phyloP scores from a whole-genome alignment of 208 protist species.

The Crithidia brevicula region DNA sequence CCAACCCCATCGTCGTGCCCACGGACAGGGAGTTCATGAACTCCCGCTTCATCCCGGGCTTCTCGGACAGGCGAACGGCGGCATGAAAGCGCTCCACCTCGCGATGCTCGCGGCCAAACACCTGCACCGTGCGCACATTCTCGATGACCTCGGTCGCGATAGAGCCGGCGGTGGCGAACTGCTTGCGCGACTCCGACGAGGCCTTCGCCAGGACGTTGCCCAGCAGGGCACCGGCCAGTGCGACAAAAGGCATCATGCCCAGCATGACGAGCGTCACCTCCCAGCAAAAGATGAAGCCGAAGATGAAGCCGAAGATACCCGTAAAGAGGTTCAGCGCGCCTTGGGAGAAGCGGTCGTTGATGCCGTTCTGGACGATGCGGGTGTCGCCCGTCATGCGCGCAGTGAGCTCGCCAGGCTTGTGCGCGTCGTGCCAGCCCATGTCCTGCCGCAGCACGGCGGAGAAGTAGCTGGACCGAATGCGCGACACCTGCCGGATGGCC shows the following conservation, averaged over 20 bases:
- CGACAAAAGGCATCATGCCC: conserved; percentile 74
- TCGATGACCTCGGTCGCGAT: conserved; percentile 88
- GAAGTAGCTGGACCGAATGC: conserved; percentile 67
- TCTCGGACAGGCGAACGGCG: conserved; percentile 47
- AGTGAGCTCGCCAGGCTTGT: conserved; percentile 70
- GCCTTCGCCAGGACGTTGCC: conserved; percentile 61
- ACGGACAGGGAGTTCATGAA: conserved; percentile 50
- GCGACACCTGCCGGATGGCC: conserved; percentile 58
- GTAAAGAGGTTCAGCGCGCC: conserved; percentile 66
- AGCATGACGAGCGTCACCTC: conserved; percentile 82
- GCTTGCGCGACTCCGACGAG: conserved; percentile 57
- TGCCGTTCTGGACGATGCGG: conserved; percentile 81
- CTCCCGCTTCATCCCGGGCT: conserved; percentile 63
- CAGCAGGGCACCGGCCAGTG: conserved; percentile 52
- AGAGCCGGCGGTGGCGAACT: conserved; percentile 80
- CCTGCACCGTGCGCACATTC: conserved; percentile 82
- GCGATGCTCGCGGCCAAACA: conserved; percentile 63
- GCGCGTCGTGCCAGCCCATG: conserved; percentile 86
- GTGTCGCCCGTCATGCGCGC: conserved; percentile 81
- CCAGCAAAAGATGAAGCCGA: conserved; percentile 80
- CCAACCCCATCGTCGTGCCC: conserved; percentile 45
- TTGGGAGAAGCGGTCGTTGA: conserved; percentile 84
- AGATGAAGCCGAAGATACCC: conserved; percentile 84
- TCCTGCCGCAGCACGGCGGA: conserved; percentile 79
- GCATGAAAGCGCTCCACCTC: conserved; percentile 65